Evolutionary conservation across 306 rosid genomes (phyloP), one percentile per base, ranked within the genome.

Genomic region (Vachellia pachyceras): DNA sequence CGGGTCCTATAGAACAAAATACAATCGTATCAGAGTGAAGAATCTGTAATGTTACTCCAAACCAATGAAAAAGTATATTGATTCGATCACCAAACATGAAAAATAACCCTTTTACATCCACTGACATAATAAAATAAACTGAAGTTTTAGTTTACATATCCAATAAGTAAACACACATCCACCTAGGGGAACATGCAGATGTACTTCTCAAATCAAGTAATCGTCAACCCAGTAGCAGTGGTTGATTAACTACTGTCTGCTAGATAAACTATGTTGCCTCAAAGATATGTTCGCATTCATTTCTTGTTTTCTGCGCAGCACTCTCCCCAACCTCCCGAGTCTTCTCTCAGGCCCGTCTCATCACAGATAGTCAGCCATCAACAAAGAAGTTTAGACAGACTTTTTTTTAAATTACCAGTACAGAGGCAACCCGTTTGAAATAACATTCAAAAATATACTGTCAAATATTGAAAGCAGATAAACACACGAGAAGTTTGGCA

Each of bases 71-170:
- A 12, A 29, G 2, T 2, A 29, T 36, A 72, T 52, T 33, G 22
- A 65, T 42, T 42, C 29, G 35, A 72, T 14, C 10, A 2, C 18
- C 60, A 20, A 40, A 22, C 20, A 79, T 60, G 6, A 7, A 18
- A 82, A 75, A n/a, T 29, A 58, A 75, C 44, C 12, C 13, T 54
- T 82, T 58, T 7, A 46, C 67, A 44, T 58, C 45, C 47, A 65
- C 52, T 73, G 35, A 36, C 10, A 54, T 12, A 35, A 73, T 10
- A 49, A 54, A 54, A 37, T 54, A 17, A 35, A 37, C 10, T 6
- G 13, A n/a, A n/a, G n/a, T n/a, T n/a, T n/a, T 13, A 12, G n/a
- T 10, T 3, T 44, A 73, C 40, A 36, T 18, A 18, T 73, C 35
- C 22, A 36, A 36, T 11, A 73, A 72, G 37, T 23, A 58, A 20